A percentile compares a stretch with the other conserved stretches of the same genome.
Conservation (phyloP, 1,284 basidiomycete genomes). For the Moesziomyces antarcticus region DNA sequence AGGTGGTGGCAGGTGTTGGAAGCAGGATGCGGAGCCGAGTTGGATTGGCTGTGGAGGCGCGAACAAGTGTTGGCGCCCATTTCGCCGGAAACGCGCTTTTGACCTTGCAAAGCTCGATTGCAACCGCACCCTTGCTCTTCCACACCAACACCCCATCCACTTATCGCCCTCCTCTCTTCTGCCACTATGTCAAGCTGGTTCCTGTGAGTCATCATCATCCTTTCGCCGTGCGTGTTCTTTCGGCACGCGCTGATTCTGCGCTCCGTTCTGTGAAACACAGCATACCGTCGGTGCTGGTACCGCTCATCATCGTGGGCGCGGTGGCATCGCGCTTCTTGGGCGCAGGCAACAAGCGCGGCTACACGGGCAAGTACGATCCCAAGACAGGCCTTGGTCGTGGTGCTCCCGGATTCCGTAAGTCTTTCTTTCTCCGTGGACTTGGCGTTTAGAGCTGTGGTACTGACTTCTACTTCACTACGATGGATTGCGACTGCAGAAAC, state of each 20-base stretch:
- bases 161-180: neutral
- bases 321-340: conserved; percentile 42
- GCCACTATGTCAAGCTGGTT: conserved; percentile 39
- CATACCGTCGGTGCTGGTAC: conserved; percentile 49
- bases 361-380: conserved; percentile 57
- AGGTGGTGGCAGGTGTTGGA: neutral
- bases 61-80: neutral
- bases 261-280: conserved; percentile 1
- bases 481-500: conserved; percentile 35
- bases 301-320: conserved; percentile 47
- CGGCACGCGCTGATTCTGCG: neutral
- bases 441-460: conserved; percentile 2
- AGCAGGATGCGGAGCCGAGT: conserved; percentile 15
- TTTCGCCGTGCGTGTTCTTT: neutral
- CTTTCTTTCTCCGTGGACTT: neutral
- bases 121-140: neutral
- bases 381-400: conserved; percentile 62
- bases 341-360: conserved; percentile 19
- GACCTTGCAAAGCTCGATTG: neutral
- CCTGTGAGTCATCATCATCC: conserved; percentile 19
- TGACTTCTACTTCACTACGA: conserved; percentile 10
- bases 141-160: neutral
- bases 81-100: neutral
- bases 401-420: conserved; percentile 61
- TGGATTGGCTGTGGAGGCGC: conserved; percentile 16